Evolutionary conservation across 768 basidiomycete species (phyloP).

Genomic region (Serpula lacrymans): DNA sequence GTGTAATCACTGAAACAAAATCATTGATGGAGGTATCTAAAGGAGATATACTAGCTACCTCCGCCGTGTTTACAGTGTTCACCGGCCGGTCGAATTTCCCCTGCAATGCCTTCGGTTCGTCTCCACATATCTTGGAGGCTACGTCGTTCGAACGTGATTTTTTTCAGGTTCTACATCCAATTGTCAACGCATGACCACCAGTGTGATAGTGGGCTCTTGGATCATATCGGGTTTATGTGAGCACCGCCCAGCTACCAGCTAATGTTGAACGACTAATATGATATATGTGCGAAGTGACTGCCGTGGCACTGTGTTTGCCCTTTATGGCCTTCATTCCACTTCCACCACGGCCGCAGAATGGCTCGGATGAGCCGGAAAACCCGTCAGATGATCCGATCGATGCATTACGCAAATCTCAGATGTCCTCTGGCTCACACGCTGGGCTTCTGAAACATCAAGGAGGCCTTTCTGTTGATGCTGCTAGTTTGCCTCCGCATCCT

Average conservation of each 20-base stretch:
- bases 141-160: background rate
- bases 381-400: background rate
- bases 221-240: slow-evolving; percentile 32
- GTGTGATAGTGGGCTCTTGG: slow-evolving; percentile 30
- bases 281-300: slow-evolving; percentile 2
- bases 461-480: slow-evolving; percentile 8
- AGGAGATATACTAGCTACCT: slow-evolving; percentile 15
- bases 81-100: slow-evolving; percentile 31
- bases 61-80: slow-evolving; percentile 28
- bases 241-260: slow-evolving; percentile 8
- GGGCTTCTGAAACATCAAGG: slow-evolving; percentile 10
- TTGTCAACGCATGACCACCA: slow-evolving; percentile 28
- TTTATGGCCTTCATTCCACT: slow-evolving; percentile 4
- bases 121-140: background rate
- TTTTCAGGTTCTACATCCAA: slow-evolving; percentile 22
- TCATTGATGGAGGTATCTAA: no score
- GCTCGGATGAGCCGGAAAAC: slow-evolving; percentile 15
- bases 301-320: slow-evolving; percentile 6
- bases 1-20: background rate
- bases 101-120: slow-evolving; percentile 32
- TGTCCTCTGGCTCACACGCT: slow-evolving; percentile 3
- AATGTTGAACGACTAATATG: no score
- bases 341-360: slow-evolving; percentile 11
- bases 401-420: slow-evolving; percentile 3
- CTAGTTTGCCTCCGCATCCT: slow-evolving; percentile 2